These are phyloP conservation scores for Macrotyloma uniflorum DNA, from an alignment of 306 rosid species.

Conservation along the genomic window DNA sequence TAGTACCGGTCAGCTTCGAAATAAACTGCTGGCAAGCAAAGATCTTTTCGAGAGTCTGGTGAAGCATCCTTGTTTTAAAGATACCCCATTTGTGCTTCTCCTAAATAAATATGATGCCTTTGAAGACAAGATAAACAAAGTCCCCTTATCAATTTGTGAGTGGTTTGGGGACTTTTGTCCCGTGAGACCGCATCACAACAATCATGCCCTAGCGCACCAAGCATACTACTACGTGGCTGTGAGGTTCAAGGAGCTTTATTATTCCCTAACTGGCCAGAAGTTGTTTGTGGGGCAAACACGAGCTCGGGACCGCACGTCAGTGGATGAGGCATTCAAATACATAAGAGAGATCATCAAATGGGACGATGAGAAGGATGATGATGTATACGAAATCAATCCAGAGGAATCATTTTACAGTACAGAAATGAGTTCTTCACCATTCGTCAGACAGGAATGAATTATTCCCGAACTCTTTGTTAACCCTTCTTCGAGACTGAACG, in stretches of 20 bases:
- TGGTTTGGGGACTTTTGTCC: constrained; percentile 87
- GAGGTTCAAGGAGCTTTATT: constrained; percentile 85
- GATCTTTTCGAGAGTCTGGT: constrained; percentile 83
- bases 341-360: constrained; percentile 80
- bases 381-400: constrained; percentile 49
- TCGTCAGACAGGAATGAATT: constrained; percentile 60
- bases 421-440: constrained; percentile 69
- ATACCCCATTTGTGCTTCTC: constrained; percentile 75
- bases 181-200: constrained; percentile 63
- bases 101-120: constrained; percentile 80
- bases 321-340: constrained; percentile 78
- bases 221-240: constrained; percentile 77
- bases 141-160: constrained; percentile 76
- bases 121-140: constrained; percentile 71
- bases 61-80: constrained; percentile 71
- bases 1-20: constrained; percentile 49
- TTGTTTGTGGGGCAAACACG: constrained; percentile 74
- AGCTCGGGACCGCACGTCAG: constrained; percentile 66
- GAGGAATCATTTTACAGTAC: constrained; percentile 86
- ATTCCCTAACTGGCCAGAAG: constrained; percentile 61
- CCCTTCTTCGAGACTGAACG: constrained; percentile 8
- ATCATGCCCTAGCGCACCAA: constrained; percentile 74
- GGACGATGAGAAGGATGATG: constrained; percentile 82
- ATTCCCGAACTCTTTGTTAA: constrained; percentile 4
- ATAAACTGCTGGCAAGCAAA: constrained; percentile 77